Conservation (phyloP, 2,329 filamentous ascomycete species). For the Pseudogymnoascus sp. region DNA sequence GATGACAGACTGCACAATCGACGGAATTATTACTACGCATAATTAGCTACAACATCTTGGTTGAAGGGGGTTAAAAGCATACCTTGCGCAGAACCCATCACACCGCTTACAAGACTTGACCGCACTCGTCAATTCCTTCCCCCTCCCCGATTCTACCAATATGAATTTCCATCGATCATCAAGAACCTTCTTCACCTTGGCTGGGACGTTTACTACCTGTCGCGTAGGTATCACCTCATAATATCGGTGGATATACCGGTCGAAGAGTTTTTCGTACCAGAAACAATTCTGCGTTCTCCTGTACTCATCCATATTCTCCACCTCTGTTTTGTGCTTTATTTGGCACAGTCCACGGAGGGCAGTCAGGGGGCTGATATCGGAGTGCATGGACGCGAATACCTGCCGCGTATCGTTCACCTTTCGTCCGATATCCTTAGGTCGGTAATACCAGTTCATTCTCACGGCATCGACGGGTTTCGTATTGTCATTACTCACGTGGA, state of each 20-base stretch:
- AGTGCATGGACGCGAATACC: slow-evolving; percentile 97
- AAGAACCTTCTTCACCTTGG: slow-evolving; percentile 88
- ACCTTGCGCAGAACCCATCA: slow-evolving; percentile 83
- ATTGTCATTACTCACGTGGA: slow-evolving; percentile 69
- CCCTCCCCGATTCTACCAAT: slow-evolving; percentile 83
- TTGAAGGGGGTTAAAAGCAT: slow-evolving; percentile 31
- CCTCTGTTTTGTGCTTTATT: slow-evolving; percentile 82
- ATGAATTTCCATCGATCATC: slow-evolving; percentile 97
- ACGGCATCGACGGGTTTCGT: slow-evolving; percentile 72
- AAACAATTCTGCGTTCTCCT: slow-evolving; percentile 80
- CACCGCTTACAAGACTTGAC: slow-evolving; percentile 96
- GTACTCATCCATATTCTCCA: slow-evolving; percentile 72
- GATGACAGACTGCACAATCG: slow-evolving; percentile 88
- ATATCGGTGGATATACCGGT: slow-evolving; percentile 95
- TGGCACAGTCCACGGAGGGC: slow-evolving; percentile 89
- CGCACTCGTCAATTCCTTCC: slow-evolving; percentile 90
- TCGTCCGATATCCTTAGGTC: slow-evolving; percentile 89
- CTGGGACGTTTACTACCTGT: slow-evolving; percentile 91
- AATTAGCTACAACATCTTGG: slow-evolving; percentile 10
- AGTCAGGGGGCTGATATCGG: slow-evolving; percentile 85
- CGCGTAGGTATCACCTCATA: slow-evolving; percentile 93
- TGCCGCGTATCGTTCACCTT: slow-evolving; percentile 84
- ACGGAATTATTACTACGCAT: slow-evolving; percentile 74
- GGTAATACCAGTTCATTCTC: slow-evolving; percentile 97
- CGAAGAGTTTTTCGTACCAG: slow-evolving; percentile 96